Base-by-base conservation (phyloP, 495 filamentous ascomycete genomes). In the Podospora bellae-mahoneyi region DNA sequence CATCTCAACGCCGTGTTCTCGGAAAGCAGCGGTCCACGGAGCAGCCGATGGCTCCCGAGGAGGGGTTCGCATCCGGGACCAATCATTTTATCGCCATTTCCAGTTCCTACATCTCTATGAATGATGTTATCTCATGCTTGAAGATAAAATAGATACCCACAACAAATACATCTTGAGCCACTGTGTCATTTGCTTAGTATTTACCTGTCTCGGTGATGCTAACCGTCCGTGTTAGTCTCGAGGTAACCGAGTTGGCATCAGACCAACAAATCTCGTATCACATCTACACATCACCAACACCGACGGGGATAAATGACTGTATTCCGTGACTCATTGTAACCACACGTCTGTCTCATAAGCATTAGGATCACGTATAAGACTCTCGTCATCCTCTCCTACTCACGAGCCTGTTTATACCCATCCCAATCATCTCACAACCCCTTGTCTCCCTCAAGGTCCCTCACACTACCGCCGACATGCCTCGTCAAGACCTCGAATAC, bases 401-500 rank as follows among this genome's bases (percentile, higher is more conserved):
- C 27, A 20, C 13, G 18, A 61, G 7, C 59, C 23, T n/a, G 16
- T 20, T 26, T 7, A 20, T 5, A 20, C 56, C 3, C 19, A 20
- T 58, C 19, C 56, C 13, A 58, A 18, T 13, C 9, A 58, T 34
- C 61, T 26, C 61, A 27, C 18, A 55, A 34, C 13, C 27, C 39
- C 16, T 30, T 27, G 26, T 26, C n/a, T 55, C 16, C 20, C 56
- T 6, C 0, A 20, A 20, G 18, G 9, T 64, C 13, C 39, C 39
- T 13, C 39, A 5, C 39, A 48, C 9, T 13, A 48, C 39, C 39
- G 55, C 55, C 76, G 80, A 74, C 6, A 87, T 86, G 84, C 78
- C 82, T 60, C 75, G 77, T 26, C 70, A 76, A 39, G 75, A 81
- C 10, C 82, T 92, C 30, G 84, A 88, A 64, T 94, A 93, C 66